phyloP scores from a whole-genome alignment of 2,329 filamentous ascomycete genomes.

The Ophiocordyceps camponoti-leonardi region DNA sequence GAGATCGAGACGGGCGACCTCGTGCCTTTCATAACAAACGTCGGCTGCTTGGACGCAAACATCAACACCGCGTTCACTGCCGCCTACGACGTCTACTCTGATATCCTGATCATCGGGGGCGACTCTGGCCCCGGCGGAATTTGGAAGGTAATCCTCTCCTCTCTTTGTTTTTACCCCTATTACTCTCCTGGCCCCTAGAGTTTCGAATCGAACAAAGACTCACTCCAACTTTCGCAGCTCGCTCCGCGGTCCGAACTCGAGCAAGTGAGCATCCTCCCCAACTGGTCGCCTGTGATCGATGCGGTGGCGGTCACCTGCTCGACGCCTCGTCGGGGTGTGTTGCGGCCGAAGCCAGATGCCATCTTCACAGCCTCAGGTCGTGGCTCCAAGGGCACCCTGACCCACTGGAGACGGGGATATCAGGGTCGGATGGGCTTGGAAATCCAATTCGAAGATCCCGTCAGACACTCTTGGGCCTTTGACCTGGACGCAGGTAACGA shows the following conservation, averaged over 20 bases:
- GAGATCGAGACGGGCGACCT: slow-evolving; percentile 44
- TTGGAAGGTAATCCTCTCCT: slow-evolving; percentile 51
- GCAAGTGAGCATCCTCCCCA: slow-evolving; percentile 33
- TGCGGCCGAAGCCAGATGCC: slow-evolving; percentile 21
- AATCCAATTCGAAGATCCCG: slow-evolving; percentile 29
- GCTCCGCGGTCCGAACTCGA: slow-evolving; percentile 33
- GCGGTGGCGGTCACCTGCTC: slow-evolving; percentile 27
- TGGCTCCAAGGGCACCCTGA: slow-evolving; percentile 42
- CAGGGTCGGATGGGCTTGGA: slow-evolving; percentile 49
- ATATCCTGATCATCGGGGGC: slow-evolving; percentile 67
- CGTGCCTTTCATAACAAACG: slow-evolving; percentile 34
- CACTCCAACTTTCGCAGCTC: slow-evolving; percentile 17
- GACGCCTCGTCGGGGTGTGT: neutral
- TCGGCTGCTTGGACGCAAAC: slow-evolving; percentile 51
- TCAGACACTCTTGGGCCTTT: slow-evolving; percentile 38
- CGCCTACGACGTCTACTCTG: slow-evolving; percentile 48
- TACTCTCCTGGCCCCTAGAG: too few relatives aligned
- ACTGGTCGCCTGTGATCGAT: slow-evolving; percentile 45
- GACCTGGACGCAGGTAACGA: slow-evolving; percentile 6
- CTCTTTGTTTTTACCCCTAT: neutral
- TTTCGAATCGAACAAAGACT: slow-evolving; percentile 1
- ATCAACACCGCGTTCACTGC: slow-evolving; percentile 72
- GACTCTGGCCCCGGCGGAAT: slow-evolving; percentile 62
- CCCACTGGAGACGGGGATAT: slow-evolving; percentile 52
- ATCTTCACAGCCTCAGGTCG: slow-evolving; percentile 52